These are phyloP conservation scores for Paramecium caudatum DNA, from an alignment of 73 alveolate genomes.

Conservation along the genomic window DNA sequence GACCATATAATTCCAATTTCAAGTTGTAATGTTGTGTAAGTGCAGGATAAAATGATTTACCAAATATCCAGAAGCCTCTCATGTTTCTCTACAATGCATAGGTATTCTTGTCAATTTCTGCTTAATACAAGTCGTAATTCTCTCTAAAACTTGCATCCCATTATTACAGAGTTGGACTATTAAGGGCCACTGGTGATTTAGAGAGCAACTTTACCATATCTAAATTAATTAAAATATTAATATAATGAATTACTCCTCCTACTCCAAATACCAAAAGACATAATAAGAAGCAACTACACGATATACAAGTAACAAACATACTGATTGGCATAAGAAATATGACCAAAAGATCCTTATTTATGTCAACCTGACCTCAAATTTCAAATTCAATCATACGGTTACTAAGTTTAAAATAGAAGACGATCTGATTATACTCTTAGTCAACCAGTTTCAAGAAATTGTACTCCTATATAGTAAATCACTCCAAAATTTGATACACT, in stretches of 20 bases:
- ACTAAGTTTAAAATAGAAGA: neutral
- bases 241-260: no score
- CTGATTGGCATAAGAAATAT: neutral
- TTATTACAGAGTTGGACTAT: slow-evolving; percentile 16
- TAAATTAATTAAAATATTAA: no score
- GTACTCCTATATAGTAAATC: no score
- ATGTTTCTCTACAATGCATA: slow-evolving; percentile 56
- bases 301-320: neutral
- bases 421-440: no score
- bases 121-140: slow-evolving; percentile 31
- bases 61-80: slow-evolving; percentile 62
- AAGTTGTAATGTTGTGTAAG: slow-evolving; percentile 22
- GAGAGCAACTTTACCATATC: slow-evolving; percentile 60
- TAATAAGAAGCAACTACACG: neutral
- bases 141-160: slow-evolving; percentile 51
- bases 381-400: neutral
- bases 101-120: slow-evolving; percentile 33
- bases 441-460: no score
- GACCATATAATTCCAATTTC: slow-evolving; percentile 12
- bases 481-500: no score
- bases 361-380: neutral
- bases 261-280: neutral
- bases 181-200: slow-evolving; percentile 57
- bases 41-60: slow-evolving; percentile 45
- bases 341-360: neutral